Evolutionary conservation across 805 yeast genomes (phyloP), one percentile per base, ranked within the genome.

Genomic region (Metschnikowia arizonensis): DNA sequence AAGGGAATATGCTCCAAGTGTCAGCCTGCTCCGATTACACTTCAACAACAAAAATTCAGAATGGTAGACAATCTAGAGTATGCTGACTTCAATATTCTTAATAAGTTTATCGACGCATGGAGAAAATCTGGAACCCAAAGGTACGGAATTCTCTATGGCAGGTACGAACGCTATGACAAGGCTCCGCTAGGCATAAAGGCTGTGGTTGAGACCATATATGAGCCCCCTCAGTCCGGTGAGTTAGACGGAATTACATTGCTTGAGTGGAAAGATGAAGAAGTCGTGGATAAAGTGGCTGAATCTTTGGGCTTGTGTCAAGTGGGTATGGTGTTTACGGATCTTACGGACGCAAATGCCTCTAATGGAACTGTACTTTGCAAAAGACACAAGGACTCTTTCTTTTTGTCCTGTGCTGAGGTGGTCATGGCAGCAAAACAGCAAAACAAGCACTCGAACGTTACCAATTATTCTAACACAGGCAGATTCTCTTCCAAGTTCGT

Each of bases 21-120:
- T 66, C 98, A 91, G 64, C 98, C 99, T 0, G 82, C 96, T 1
- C 93, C 97, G 0, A 88, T 93, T 48, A 90, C 98, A 0, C 72
- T 93, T 50, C 95, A 85, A 63, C 89, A 82, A 63, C 99, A 93
- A 63, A 71, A 75, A 29, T 93, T 87, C 64, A 78, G 99, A 56
- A 88, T 93, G 96, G 97, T 95, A 24, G 99, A 93, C 63, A 98
- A 93, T 66, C 93, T 93, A 25, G 99, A 93, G 62, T 87, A 90
- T 63, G 81, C 88, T 19, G 80, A 79, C 47, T 79, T 89, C 42
- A 71, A 73, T 10, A 76, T 89, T 21, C 78, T 93, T 44, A 88
- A 93, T 63, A 72, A 76, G 30, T 93, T 93, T 63, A 88, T 93
- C 45, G 95, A 93, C 53, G 70, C 85, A 18, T 93, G 99, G 99